These are phyloP conservation scores for Trametes gibbosa DNA, from an alignment of 768 basidiomycete genomes.

Conservation along the genomic window DNA sequence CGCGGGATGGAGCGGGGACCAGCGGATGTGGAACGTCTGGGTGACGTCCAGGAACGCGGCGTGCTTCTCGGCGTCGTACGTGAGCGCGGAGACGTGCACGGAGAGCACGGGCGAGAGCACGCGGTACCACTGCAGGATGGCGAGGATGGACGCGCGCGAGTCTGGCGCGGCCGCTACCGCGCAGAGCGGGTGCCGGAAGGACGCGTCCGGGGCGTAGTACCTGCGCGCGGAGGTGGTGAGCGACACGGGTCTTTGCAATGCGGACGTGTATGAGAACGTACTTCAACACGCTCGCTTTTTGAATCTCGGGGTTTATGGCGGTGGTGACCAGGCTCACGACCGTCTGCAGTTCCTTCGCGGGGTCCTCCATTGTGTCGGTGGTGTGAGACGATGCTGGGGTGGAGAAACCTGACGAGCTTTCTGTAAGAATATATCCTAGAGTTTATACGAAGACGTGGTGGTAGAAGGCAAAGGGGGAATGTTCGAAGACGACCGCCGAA, in stretches of 20 bases:
- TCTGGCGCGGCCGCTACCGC: conserved; percentile 43
- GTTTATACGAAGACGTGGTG: too few species aligned
- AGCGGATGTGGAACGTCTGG: conserved; percentile 53
- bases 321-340: conserved; percentile 48
- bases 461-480: neutral
- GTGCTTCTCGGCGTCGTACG: conserved; percentile 44
- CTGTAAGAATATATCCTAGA: too few species aligned
- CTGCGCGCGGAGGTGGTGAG: neutral
- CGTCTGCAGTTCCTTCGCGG: conserved; percentile 44
- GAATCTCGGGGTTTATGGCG: conserved; percentile 46
- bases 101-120: conserved; percentile 53
- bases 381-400: neutral
- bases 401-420: neutral
- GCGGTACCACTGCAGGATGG: conserved; percentile 66
- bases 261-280: neutral
- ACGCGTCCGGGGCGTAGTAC: conserved; percentile 54
- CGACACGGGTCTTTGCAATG: too few species aligned
- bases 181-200: conserved; percentile 60
- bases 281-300: conserved; percentile 42
- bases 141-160: conserved; percentile 54
- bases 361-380: conserved; percentile 56
- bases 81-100: conserved; percentile 42
- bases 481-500: neutral
- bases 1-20: conserved; percentile 42
- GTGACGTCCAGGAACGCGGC: conserved; percentile 49